A percentile compares a stretch with the other conserved stretches of the same genome.
These are phyloP conservation scores for Leccinum subtestaceum DNA, from an alignment of 768 basidiomycete species.

Conservation along the genomic window DNA sequence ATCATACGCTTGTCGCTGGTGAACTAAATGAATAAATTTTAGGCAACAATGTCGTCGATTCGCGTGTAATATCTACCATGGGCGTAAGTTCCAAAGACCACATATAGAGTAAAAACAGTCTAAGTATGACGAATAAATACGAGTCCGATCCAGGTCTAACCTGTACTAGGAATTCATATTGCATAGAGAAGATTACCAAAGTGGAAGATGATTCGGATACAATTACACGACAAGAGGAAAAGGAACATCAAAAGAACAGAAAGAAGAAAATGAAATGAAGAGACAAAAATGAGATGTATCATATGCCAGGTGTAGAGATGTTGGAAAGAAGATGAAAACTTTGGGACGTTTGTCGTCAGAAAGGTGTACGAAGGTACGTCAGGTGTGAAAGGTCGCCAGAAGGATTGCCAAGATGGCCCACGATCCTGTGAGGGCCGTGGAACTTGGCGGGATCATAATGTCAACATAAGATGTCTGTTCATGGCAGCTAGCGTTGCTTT, in stretches of 20 bases:
- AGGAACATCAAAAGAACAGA: neutral
- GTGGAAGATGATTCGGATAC: neutral
- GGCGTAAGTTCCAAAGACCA: neutral
- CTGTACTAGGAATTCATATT: conserved; percentile 4
- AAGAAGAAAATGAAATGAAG: neutral
- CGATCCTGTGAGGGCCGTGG: neutral
- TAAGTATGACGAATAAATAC: conserved; percentile 13
- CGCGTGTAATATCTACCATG: conserved; percentile 3
- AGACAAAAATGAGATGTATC: neutral
- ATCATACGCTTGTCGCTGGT: too few relatives aligned
- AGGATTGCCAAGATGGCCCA: neutral
- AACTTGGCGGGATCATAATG: neutral
- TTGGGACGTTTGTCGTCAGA: neutral
- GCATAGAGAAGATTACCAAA: neutral
- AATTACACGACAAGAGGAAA: conserved; percentile 13
- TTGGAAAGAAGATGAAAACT: neutral
- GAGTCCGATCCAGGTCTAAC: conserved; percentile 4
- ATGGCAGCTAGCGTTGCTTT: neutral
- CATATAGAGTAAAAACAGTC: conserved; percentile 8
- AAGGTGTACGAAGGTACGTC: conserved; percentile 1
- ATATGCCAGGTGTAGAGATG: neutral
- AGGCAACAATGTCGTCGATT: conserved; percentile 2
- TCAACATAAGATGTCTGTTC: neutral
- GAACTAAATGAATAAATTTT: too few relatives aligned
- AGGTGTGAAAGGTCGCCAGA: neutral